phyloP scores from a whole-genome alignment of 768 basidiomycete genomes.

The Cantharellus anzutake region DNA sequence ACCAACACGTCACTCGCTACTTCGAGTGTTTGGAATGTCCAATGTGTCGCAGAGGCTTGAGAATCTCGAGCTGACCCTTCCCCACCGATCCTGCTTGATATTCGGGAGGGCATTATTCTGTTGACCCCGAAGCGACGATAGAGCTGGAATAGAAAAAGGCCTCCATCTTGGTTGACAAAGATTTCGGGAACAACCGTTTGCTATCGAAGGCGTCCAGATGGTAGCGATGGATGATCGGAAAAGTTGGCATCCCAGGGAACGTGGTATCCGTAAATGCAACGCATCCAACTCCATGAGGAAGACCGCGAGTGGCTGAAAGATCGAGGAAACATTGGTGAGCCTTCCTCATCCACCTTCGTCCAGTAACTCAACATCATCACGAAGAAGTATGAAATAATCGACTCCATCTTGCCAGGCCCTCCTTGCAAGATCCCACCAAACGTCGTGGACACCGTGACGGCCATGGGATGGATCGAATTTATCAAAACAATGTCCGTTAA shows the following conservation, averaged over 20 bases:
- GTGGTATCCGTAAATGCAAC: slow-evolving; percentile 35
- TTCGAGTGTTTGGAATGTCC: slow-evolving; percentile 31
- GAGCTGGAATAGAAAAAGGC: slow-evolving; percentile 38
- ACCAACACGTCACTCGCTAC: slow-evolving; percentile 21
- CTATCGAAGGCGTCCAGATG: slow-evolving; percentile 38
- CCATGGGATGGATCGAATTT: slow-evolving; percentile 24
- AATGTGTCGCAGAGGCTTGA: slow-evolving; percentile 25
- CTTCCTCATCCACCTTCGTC: slow-evolving; percentile 35
- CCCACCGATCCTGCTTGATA: slow-evolving; percentile 30
- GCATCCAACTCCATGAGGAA: slow-evolving; percentile 33
- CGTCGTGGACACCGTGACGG: slow-evolving; percentile 28
- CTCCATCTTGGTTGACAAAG: slow-evolving; percentile 41
- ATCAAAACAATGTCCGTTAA: slow-evolving; percentile 14
- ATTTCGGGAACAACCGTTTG: slow-evolving; percentile 26
- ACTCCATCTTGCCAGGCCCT: slow-evolving; percentile 28
- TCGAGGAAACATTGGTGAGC: slow-evolving; percentile 22
- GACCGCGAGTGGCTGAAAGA: slow-evolving; percentile 16
- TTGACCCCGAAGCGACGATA: slow-evolving; percentile 38
- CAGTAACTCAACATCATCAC: slow-evolving; percentile 32
- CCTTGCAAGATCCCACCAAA: slow-evolving; percentile 34
- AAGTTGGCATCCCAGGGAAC: slow-evolving; percentile 44
- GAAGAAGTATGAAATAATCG: slow-evolving; percentile 34
- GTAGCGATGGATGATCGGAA: slow-evolving; percentile 34
- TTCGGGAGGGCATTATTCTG: slow-evolving; percentile 23
- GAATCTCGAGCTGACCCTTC: slow-evolving; percentile 27